A percentile compares a stretch with the other conserved stretches of the same genome.
Evolutionary conservation across 1,284 basidiomycete species (phyloP).

Genomic region (Ustilago bromivora): DNA sequence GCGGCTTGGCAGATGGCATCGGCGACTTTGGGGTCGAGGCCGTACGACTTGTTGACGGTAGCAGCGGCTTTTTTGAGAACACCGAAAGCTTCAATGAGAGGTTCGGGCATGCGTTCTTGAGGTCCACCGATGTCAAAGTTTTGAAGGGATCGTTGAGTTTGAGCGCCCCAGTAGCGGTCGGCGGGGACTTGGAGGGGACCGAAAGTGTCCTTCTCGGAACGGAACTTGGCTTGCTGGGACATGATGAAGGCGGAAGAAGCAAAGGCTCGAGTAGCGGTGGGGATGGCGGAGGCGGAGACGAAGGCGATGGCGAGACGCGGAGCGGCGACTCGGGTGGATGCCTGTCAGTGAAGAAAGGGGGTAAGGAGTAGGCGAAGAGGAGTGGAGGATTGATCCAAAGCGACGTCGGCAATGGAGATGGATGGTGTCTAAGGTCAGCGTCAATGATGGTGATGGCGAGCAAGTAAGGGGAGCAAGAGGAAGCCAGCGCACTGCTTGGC

Average conservation of each 20-base stretch:
- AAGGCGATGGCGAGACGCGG: constrained; percentile 35
- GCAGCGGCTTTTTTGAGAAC: constrained; percentile 98
- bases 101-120: constrained; percentile 89
- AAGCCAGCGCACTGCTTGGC: no score
- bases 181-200: constrained; percentile 92
- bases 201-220: constrained; percentile 78
- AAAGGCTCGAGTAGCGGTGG: constrained; percentile 27
- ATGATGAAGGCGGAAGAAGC: constrained; percentile 46
- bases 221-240: constrained; percentile 55
- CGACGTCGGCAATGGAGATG: not conserved
- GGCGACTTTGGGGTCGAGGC: constrained; percentile 88
- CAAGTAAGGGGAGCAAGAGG: not conserved
- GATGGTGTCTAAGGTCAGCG: constrained; percentile 5
- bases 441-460: constrained; percentile 12
- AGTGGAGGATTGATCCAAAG: no score
- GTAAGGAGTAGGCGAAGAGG: not conserved
- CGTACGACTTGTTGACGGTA: constrained; percentile 89
- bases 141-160: constrained; percentile 95
- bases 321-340: constrained; percentile 36
- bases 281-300: constrained; percentile 29
- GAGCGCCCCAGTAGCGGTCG: constrained; percentile 97
- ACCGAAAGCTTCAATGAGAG: constrained; percentile 97
- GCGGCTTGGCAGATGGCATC: constrained; percentile 92
- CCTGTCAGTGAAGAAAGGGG: constrained; percentile 5
- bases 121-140: constrained; percentile 99